A percentile compares a stretch with the other conserved stretches of the same genome.
phyloP scores from a whole-genome alignment of 495 filamentous ascomycete species.

The Aspergillus baeticus region DNA sequence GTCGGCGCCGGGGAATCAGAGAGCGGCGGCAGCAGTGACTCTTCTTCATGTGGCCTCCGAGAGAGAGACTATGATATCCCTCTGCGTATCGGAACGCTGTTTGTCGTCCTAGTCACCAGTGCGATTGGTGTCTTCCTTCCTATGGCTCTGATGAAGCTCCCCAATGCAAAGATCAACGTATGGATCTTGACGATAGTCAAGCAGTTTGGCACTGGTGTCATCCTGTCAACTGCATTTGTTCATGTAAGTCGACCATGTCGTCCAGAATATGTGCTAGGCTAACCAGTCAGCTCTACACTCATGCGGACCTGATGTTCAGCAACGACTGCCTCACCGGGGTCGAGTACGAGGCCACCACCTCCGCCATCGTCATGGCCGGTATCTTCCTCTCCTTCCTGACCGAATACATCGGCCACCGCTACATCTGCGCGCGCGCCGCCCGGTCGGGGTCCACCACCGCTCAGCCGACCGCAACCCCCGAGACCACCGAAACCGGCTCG shows the following conservation, averaged over 20 bases:
- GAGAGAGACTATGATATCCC: conserved; percentile 58
- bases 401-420: conserved; percentile 56
- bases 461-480: background rate
- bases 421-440: conserved; percentile 32
- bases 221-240: conserved; percentile 69
- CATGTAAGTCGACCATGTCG: conserved; percentile 45
- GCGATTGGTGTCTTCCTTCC: conserved; percentile 45
- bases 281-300: conserved; percentile 55
- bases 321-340: conserved; percentile 63
- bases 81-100: conserved; percentile 59
- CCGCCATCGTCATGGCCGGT: conserved; percentile 65
- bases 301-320: conserved; percentile 60
- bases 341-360: conserved; percentile 57
- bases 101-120: conserved; percentile 56
- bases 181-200: conserved; percentile 50
- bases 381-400: conserved; percentile 61
- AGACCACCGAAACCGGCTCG: background rate
- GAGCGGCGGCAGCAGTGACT: conserved; percentile 10
- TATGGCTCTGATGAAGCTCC: conserved; percentile 35
- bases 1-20: conserved; percentile 37
- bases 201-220: conserved; percentile 74
- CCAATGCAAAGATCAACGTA: conserved; percentile 37
- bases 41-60: conserved; percentile 37
- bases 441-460: background rate
- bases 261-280: conserved; percentile 2